A percentile compares a stretch with the other conserved stretches of the same genome.
phyloP scores from a whole-genome alignment of 1,139 yeast species.

The Meyerozyma elateridarum region DNA sequence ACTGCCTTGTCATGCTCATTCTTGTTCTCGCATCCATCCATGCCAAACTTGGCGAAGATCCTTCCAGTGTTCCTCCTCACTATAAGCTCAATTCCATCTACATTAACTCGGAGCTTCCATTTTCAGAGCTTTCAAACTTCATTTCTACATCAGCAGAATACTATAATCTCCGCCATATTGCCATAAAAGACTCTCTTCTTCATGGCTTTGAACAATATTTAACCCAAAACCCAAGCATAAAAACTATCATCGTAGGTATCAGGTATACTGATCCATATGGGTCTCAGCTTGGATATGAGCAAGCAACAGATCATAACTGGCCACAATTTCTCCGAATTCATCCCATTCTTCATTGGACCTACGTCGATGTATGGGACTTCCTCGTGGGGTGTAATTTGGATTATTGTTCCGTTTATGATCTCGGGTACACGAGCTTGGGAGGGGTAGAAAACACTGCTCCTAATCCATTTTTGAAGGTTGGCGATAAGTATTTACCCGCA shows the following conservation, averaged over 20 bases:
- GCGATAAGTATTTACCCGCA: constrained; percentile 51
- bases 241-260: constrained; percentile 75
- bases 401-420: constrained; percentile 69
- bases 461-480: constrained; percentile 55
- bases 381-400: constrained; percentile 44
- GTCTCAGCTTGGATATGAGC: constrained; percentile 45
- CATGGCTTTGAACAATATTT: constrained; percentile 63
- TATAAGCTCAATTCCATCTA: constrained; percentile 55
- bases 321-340: constrained; percentile 76
- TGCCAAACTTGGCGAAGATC: constrained; percentile 19
- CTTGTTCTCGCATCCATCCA: constrained; percentile 58
- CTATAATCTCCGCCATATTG: constrained; percentile 44
- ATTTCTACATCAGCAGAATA: constrained; percentile 35
- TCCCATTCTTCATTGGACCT: constrained; percentile 80
- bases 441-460: constrained; percentile 61
- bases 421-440: constrained; percentile 80
- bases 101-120: constrained; percentile 65
- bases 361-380: constrained; percentile 73
- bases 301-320: constrained; percentile 80
- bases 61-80: constrained; percentile 19
- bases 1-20: constrained; percentile 77
- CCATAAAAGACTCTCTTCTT: constrained; percentile 49
- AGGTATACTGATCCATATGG: constrained; percentile 81
- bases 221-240: constrained; percentile 38
- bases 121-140: constrained; percentile 52